Evolutionary conservation across 495 filamentous ascomycete genomes (phyloP), one percentile per base, ranked within the genome.

Genomic region (Lepidopterella palustris): DNA sequence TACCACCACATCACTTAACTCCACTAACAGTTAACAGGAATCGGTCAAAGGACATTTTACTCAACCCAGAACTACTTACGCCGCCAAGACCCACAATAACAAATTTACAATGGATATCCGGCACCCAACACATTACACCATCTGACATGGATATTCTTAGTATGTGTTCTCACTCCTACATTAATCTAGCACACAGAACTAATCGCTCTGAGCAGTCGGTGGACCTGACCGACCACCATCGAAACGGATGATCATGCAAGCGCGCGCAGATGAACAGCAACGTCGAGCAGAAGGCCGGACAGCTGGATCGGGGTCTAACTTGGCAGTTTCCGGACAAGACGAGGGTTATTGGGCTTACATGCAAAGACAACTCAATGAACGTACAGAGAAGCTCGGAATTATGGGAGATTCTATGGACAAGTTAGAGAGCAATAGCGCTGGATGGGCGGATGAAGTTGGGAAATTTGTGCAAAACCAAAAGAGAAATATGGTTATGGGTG

Each of bases 81-180:
- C 93, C 92, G 3, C 79, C 88, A 13, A 81, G 93, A 28, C 95
- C 93, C n/a, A 96, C 92, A 0, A 98, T 98, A 48, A 92, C 88
- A 8, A 96, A 93, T 62, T 69, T 98, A 21, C 89, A 96, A 71
- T 98, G 93, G 93, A 89, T 98, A 39, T 85, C 91, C 0, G 95
- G 93, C 1, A 97, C 95, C 11, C 92, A 96, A 72, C 88, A 95
- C 61, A 78, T 98, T 31, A 88, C 88, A 18, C 86, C 89, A 13
- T 77, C 85, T n/a, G 95, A 98, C 70, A 83, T 98, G 75, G 93
- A 97, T 63, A 71, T 95, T 6, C 73, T 97, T 32, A 93, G 77
- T 79, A 72, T 50, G 74, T 72, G 21, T n/a, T 45, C 21, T 45
- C 39, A 25, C 52, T 23, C 39, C 20, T 28, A 28, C 49, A 45